Evolutionary conservation across 345 rosid species (phyloP), one percentile per base, ranked within the genome.

Genomic region (Diplotaxis tenuifolia): DNA sequence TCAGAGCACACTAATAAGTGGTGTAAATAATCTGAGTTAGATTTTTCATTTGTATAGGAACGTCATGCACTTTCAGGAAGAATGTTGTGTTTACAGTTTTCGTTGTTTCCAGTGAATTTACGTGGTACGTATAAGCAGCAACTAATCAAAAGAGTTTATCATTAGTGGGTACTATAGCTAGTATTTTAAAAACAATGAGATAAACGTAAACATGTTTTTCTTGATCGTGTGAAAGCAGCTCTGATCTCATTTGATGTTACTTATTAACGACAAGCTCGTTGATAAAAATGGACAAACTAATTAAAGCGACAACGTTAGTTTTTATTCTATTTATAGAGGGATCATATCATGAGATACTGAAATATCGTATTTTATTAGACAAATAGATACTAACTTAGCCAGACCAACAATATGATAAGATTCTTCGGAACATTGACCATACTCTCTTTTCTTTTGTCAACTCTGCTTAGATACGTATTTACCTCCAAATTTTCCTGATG

Each of bases 241-340:
- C 4, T 36, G 42, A 36, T 9, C 14, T 36, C 42, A 5, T 36
- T 36, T 10, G n/a, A 10, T 36, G 42, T 10, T 36, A 36, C 42
- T 4, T 36, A 36, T 36, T 45, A 45, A 45, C 49, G 7, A 42
- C 49, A 42, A 14, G 2, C 7, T 42, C 49, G 16, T 42, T 42
- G 49, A 42, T 42, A 42, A 42, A 38, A 42, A 42, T 42, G 7
- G 18, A 42, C 16, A 42, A 42, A 42, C 49, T 42, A 42, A 42
- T 42, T 40, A 40, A 40, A 40, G 47, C 15, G 16, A 40, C 12
- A 11, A 40, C 11, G 47, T 40, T 40, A 42, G 18, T n/a, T 45
- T 40, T 62, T 52, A 62, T 72, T 72, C 69, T 63, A 25, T 36
- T 72, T 45, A 61, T 18, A 36, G 63, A 63, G 28, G 40, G 3